phyloP scores from a whole-genome alignment of 495 filamentous ascomycete genomes.

The Talaromyces liani region DNA sequence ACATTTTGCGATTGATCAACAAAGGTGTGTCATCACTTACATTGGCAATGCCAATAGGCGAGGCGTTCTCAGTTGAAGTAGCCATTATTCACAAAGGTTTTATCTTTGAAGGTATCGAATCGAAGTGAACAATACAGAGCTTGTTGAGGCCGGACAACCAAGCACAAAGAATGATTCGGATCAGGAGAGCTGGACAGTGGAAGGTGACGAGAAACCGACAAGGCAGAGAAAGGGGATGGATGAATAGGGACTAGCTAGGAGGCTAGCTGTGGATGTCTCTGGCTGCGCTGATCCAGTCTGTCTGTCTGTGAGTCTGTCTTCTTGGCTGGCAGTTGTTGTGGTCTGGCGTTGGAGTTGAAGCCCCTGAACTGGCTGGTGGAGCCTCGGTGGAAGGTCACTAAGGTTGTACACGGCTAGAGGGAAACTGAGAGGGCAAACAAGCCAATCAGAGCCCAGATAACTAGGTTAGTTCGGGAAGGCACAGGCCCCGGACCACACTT shows the following conservation, averaged over 20 bases:
- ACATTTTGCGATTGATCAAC: not conserved
- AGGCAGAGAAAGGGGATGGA: not conserved
- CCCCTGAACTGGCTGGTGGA: constrained; percentile 11
- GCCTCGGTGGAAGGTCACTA: not conserved
- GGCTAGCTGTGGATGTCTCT: not conserved
- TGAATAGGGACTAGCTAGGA: not conserved
- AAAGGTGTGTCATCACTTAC: constrained; percentile 37
- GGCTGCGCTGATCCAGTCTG: not conserved
- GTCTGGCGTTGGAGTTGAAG: constrained; percentile 2
- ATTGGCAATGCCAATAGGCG: constrained; percentile 99
- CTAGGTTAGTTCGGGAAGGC: constrained; percentile 6
- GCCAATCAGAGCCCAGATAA: not conserved
- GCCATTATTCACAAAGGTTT: constrained; percentile 51
- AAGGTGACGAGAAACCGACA: not conserved
- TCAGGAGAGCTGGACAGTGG: not conserved
- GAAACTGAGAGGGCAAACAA: not conserved
- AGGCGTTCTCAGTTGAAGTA: constrained; percentile 70
- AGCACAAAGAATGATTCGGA: not conserved
- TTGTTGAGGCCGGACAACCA: not conserved
- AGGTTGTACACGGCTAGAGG: not conserved
- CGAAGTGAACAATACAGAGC: constrained; percentile 13
- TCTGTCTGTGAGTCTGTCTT: not conserved
- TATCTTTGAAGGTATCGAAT: constrained; percentile 8
- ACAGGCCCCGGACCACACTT: constrained; percentile 10
- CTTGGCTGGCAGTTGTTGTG: not conserved